These are phyloP conservation scores for Themeda triandra DNA, from an alignment of 176 grass and related monocot species.

Conservation along the genomic window DNA sequence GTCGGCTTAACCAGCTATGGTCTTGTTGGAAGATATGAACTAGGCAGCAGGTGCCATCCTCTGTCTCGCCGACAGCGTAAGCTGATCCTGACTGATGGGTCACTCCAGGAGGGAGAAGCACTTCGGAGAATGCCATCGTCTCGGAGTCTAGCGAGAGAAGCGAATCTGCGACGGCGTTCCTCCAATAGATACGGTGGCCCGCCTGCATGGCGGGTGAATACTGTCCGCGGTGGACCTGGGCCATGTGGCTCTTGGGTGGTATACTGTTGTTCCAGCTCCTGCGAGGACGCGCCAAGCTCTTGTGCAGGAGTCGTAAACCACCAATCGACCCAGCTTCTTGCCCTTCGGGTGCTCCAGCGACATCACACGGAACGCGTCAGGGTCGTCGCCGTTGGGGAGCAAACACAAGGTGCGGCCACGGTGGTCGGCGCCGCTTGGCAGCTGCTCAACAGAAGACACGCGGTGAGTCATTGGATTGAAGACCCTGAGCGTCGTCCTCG, in stretches of 20 bases:
- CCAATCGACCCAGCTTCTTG: neutral
- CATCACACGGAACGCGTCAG: neutral
- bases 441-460: neutral
- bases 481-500: neutral
- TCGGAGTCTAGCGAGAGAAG: neutral
- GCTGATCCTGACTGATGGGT: neutral
- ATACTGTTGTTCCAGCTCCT: neutral
- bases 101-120: neutral
- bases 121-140: neutral
- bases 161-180: neutral
- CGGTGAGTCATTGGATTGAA: neutral
- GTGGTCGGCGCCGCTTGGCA: neutral
- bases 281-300: neutral
- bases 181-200: neutral
- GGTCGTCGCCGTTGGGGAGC: neutral
- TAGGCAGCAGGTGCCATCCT: neutral
- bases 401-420: neutral
- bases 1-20: too few relatives aligned
- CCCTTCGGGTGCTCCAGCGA: neutral
- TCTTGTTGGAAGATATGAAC: neutral
- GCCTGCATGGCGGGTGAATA: neutral
- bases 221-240: neutral
- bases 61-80: neutral
- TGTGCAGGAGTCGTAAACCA: neutral
- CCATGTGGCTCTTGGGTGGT: neutral